phyloP scores from a whole-genome alignment of 2,329 filamentous ascomycete genomes.

The Dryadomyces sulphureus region DNA sequence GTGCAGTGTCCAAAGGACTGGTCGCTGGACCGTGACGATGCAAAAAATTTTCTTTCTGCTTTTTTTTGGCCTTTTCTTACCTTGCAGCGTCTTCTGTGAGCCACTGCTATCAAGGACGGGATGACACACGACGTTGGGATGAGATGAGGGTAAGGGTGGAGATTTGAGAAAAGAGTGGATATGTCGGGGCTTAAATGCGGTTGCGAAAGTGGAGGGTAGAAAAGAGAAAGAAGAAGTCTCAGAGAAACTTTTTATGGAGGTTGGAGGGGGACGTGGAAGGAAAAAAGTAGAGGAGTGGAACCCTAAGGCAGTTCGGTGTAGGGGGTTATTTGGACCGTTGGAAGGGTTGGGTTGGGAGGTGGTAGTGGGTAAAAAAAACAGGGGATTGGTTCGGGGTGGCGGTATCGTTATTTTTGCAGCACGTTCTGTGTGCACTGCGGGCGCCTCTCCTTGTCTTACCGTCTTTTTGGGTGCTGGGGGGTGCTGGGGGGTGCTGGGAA shows the following conservation, averaged over 20 bases:
- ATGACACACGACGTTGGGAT: constrained; percentile 6
- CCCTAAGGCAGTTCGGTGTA: background rate
- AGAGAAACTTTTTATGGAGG: constrained; percentile 5
- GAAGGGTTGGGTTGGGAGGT: background rate
- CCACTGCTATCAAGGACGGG: constrained; percentile 5
- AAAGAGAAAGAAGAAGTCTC: constrained; percentile 8
- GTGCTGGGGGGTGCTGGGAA: too few relatives aligned
- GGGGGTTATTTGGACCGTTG: constrained; percentile 5
- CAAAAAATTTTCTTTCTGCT: background rate
- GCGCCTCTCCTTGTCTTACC: constrained; percentile 5
- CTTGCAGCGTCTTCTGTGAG: constrained; percentile 4
- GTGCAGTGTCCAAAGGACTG: too few relatives aligned
- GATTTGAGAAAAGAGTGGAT: constrained; percentile 12
- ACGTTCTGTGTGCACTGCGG: too few relatives aligned
- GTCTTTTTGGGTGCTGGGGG: constrained; percentile 3
- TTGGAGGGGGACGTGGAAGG: background rate
- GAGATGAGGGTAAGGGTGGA: constrained; percentile 9
- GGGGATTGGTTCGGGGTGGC: background rate
- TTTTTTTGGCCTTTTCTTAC: background rate
- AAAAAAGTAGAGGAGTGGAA: background rate
- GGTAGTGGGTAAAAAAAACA: constrained; percentile 1
- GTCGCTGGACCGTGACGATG: background rate
- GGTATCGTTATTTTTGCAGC: background rate
- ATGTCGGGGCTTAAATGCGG: constrained; percentile 12
- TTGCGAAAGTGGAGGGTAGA: constrained; percentile 12